Evolutionary conservation across 2,329 filamentous ascomycete genomes (phyloP), one percentile per base, ranked within the genome.

Genomic region (Dendryphion nanum): DNA sequence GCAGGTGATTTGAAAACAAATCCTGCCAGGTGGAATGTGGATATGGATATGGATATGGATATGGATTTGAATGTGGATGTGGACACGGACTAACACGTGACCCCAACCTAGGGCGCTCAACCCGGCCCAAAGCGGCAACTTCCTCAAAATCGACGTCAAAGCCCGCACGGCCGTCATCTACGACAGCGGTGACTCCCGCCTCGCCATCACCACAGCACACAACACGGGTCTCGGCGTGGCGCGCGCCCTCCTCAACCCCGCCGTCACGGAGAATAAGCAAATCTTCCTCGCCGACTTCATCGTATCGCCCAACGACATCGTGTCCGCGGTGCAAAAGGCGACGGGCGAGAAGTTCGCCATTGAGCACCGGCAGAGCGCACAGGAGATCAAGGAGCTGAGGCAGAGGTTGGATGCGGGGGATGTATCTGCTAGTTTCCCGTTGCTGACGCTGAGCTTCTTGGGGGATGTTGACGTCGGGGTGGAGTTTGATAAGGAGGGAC

Each of bases 201-300:
- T 57, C 30, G 40, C 47, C 12, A 30, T 42, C 18, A 58, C 54
- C 3, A 52, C 50, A 5, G 42, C 40, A 4, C 8, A 17, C 17
- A 55, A 52, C 29, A 53, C 53, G 2, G 51, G 46, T 1, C 36
- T 50, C 6, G 54, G 49, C 4, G 49, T 59, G 7, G 53, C 38
- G 4, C 37, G 34, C 3, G 30, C 33, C 3, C 38, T 60, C 4
- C 13, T n/a, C 17, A 28, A n/a, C 14, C 23, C 40, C 1, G 40
- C 36, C 0, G 8, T 30, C 8, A 49, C 53, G 2, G 47, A 37
- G 4, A 58, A 61, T 19, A 44, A 40, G 32, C 51, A 58, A 24
- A 37, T 60, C 10, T 59, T 47, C 37, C 41, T 57, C 2, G 35
- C 30, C 5, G 55, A 57, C 35, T 26, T 26, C n/a, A 26, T n/a